A percentile compares a stretch with the other conserved stretches of the same genome.
These are phyloP conservation scores for Moesziomyces parantarcticus DNA, from an alignment of 1,284 basidiomycete species.

Conservation along the genomic window DNA sequence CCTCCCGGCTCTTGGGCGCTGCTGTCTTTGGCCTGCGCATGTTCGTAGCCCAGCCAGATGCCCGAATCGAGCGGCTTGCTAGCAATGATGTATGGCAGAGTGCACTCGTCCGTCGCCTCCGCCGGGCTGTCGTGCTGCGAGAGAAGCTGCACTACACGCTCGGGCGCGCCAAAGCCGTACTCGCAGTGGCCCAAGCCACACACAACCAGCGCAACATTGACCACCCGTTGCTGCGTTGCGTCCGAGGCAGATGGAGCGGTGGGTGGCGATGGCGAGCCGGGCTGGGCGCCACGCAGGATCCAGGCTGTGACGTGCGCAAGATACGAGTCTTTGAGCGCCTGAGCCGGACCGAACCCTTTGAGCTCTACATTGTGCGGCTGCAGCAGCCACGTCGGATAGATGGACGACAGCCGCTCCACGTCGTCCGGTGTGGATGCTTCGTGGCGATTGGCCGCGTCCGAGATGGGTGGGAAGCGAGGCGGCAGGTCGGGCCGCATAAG, in stretches of 20 bases:
- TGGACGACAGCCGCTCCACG: background rate
- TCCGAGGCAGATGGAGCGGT: too few relatives aligned
- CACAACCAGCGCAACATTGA: slow-evolving; percentile 43
- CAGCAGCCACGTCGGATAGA: slow-evolving; percentile 48
- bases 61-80: slow-evolving; percentile 50
- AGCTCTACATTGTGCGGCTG: slow-evolving; percentile 30
- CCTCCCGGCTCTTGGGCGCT: background rate
- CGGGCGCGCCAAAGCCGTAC: slow-evolving; percentile 55
- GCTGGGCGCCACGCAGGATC: slow-evolving; percentile 26
- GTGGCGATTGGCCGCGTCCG: background rate
- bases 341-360: slow-evolving; percentile 55
- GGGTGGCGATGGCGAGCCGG: background rate
- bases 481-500: slow-evolving; percentile 54
- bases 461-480: slow-evolving; percentile 35
- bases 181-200: slow-evolving; percentile 54
- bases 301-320: slow-evolving; percentile 50
- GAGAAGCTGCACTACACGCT: slow-evolving; percentile 36
- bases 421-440: background rate
- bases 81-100: slow-evolving; percentile 42
- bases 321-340: slow-evolving; percentile 57
- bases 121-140: slow-evolving; percentile 2
- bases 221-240: slow-evolving; percentile 1
- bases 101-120: background rate
- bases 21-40: slow-evolving; percentile 1
- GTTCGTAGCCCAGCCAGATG: slow-evolving; percentile 47